Evolutionary conservation across 805 yeast genomes (phyloP), one percentile per base, ranked within the genome.

Genomic region (Suhomyces emberorum): DNA sequence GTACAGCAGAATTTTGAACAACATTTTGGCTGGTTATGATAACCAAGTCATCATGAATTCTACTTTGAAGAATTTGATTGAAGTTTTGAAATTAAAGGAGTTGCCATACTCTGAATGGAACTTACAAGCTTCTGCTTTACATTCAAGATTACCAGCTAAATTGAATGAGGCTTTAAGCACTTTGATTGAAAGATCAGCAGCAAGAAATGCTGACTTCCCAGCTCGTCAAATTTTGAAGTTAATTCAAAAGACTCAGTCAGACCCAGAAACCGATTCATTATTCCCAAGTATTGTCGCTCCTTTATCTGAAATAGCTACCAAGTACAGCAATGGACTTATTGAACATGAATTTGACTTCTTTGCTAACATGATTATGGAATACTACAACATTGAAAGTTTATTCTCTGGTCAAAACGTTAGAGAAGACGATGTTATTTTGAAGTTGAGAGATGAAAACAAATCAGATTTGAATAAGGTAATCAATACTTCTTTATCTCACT

Each of bases 31-130:
- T 33, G 99, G 99, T 46, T 93, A 77, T 53, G 98, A 95, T 60
- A 91, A 93, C 66, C 98, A 91, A 69, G 95, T 88, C 46, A 86
- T 89, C 44, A 79, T 93, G 95, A 82, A 81, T 50, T 70, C 85
- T 11, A 83, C 96, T 21, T 75, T 93, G 53, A 77, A 79, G 53
- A 79, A 74, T 42, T 70, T 89, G 51, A 74, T 84, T 43, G 81
- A 75, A 37, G 81, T 85, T 11, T 70, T 95, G 64, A 78, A 83
- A 56, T 78, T 88, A 55, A 83, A 81, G 32, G 81, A 83, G 42
- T 73, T 93, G 54, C 99, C 99, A 34, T 93, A 79, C 63, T 83
- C 95, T 23, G 95, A 88, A 69, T 93, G 98, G 98, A 66, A 63
- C 39, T 74, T 78, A 51, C 84, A 82, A 49, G 78, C 83, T 24